phyloP scores from a whole-genome alignment of 768 basidiomycete species.

The Boletus sensibilis region DNA sequence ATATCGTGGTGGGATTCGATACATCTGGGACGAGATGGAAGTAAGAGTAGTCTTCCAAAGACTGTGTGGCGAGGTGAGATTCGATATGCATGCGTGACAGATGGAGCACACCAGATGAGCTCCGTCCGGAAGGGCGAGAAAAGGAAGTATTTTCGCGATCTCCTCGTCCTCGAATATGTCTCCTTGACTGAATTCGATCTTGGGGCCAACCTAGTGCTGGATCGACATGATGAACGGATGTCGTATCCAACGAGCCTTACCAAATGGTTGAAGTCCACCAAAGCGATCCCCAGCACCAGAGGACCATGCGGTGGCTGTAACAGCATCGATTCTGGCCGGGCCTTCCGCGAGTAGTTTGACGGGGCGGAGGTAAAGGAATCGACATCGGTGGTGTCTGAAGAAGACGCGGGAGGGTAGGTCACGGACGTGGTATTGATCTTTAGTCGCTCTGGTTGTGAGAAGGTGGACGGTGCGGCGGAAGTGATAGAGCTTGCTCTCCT shows the following conservation, averaged over 20 bases:
- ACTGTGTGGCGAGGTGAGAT: slow-evolving; percentile 11
- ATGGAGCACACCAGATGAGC: slow-evolving; percentile 72
- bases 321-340: slow-evolving; percentile 76
- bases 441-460: slow-evolving; percentile 35
- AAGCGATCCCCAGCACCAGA: slow-evolving; percentile 79
- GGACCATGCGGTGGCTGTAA: slow-evolving; percentile 55
- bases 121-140: slow-evolving; percentile 95
- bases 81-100: slow-evolving; percentile 4
- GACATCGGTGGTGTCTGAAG: slow-evolving; percentile 45
- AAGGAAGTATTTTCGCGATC: slow-evolving; percentile 81
- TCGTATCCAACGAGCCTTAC: slow-evolving; percentile 42
- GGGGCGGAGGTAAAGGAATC: slow-evolving; percentile 62
- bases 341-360: slow-evolving; percentile 57
- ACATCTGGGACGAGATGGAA: slow-evolving; percentile 84
- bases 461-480: slow-evolving; percentile 47
- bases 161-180: slow-evolving; percentile 85
- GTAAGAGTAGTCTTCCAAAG: slow-evolving; percentile 88
- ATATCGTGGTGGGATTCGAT: slow-evolving; percentile 75
- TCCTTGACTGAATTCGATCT: slow-evolving; percentile 80
- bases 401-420: slow-evolving; percentile 61
- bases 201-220: slow-evolving; percentile 75
- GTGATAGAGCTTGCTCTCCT: slow-evolving; percentile 50
- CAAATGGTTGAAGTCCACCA: slow-evolving; percentile 95
- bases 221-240: slow-evolving; percentile 14
- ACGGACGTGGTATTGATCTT: slow-evolving; percentile 36